Evolutionary conservation across 441 rosid genomes (phyloP), one percentile per base, ranked within the genome.

Genomic region (Erodium texanum): DNA sequence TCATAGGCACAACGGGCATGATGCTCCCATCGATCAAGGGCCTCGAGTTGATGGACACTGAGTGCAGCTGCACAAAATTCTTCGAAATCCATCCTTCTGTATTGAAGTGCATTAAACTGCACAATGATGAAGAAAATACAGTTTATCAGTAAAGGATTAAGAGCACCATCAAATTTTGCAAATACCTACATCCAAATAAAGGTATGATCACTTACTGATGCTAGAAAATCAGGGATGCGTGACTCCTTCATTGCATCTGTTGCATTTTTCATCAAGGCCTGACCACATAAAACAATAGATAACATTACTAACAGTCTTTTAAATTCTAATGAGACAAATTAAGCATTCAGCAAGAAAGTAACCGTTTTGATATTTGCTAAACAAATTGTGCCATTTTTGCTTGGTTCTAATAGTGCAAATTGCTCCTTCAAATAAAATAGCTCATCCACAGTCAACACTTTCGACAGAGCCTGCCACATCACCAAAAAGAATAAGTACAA

Each of bases 171-270:
- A 68, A 59, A 52, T 63, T 68, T 59, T 27, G 34, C 22, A 66
- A 77, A 71, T 50, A 75, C 54, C 50, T 65, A 66, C 43, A 64
- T 8, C 7, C 72, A 64, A 68, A 62, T 62, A 45, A 16, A 38
- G 10, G 62, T 48, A 18, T 1, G 18, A 8, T 65, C 68, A 48
- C 74, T 24, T 88, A 91, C 97, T 64, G 87, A 80, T 4, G 86
- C 76, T 18, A 94, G 90, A 77, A 81, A 84, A 82, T 89, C 96
- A 0, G 88, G 82, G 22, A 92, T 73, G 27, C 83, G 85, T 54
- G 97, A 91, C 62, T 94, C 98, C 74, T 84, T 89, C 97, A 92
- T 92, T 71, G 97, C 93, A 71, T 87, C 92, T 12, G 97, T 92
- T 52, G 87, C 89, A 78, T 84, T 85, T 82, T 80, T 85, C 82